Base-by-base conservation (phyloP, 352 stramenopile genomes). In the Albugo candida region DNA sequence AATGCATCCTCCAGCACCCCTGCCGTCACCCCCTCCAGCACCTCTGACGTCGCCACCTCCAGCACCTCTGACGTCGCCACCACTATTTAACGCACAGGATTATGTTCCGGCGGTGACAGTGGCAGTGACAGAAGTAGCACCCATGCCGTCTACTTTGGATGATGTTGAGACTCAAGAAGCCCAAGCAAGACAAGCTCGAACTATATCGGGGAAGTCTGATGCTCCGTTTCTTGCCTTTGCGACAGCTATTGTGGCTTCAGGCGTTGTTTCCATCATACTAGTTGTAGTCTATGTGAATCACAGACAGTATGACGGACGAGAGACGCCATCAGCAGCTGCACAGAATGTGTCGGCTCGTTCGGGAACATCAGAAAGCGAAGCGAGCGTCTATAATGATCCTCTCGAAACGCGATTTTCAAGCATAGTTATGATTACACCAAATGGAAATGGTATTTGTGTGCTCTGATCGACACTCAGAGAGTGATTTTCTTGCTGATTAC, bases 351-450 rank as follows among this genome's bases (percentile, higher is more conserved):
- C 67, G 1, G 54, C 61, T 5, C 60, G 61, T 38, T 58, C 59
- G 1, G 69, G 66, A 35, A 59, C 42, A 21, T 67, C 67, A 27
- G 59, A 47, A 39, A 83, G 69, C 5, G 61, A 63, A 35, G 52
- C 53, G 17, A 86, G 73, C 42, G 70, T 86, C 36, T 83, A 83
- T 57, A 75, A 72, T 52, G 73, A 86, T 48, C 73, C 73, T 18
- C 52, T 86, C 17, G 69, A 64, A 39, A 86, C 73, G 51, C 73
- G 73, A 36, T 86, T 78, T 61, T 82, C 68, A n/a, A 86, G 73
- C 52, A 86, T 86, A 51, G 73, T 86, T 54, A 86, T 86, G 73
- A 81, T 86, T 60, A 83, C 73, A 38, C 73, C 73, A 45, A 82
- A 83, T 48, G 73, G 73, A 18, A 67, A 86, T 52, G 73, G 73